These are phyloP conservation scores for Kuraishia borneana DNA, from an alignment of 805 yeast species.

Conservation along the genomic window DNA sequence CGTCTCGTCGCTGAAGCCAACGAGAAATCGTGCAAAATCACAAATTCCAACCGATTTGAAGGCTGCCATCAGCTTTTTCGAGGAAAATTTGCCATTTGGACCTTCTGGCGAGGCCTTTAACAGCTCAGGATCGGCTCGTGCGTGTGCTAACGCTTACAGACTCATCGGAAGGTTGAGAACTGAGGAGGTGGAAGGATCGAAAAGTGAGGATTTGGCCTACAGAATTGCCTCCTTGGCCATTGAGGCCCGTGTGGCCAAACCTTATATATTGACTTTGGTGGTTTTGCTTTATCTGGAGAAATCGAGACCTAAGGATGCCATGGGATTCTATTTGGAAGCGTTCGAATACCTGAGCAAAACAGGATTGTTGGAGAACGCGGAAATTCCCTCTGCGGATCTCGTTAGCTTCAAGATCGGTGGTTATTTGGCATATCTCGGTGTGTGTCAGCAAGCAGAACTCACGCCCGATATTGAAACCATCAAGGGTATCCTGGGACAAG, in stretches of 20 bases:
- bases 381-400: neutral
- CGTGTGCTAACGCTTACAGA: neutral
- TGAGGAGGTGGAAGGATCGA: neutral
- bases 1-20: too few species aligned
- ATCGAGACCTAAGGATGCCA: slow-evolving; percentile 1
- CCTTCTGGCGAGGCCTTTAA: too few species aligned
- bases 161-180: neutral
- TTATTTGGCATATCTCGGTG: neutral
- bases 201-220: neutral
- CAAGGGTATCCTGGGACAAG: slow-evolving; percentile 7
- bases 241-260: slow-evolving; percentile 1
- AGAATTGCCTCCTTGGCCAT: neutral
- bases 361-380: neutral
- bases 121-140: too few species aligned
- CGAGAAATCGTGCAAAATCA: too few species aligned
- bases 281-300: neutral
- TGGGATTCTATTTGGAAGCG: slow-evolving; percentile 1
- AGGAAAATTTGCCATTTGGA: too few species aligned
- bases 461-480: slow-evolving; percentile 12
- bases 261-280: neutral
- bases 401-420: neutral
- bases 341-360: neutral
- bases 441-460: neutral
- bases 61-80: too few species aligned
- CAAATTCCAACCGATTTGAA: too few species aligned